Percentiles rank a stretch among this genome's conserved stretches.
phyloP scores from a whole-genome alignment of 768 basidiomycete genomes.

The Fomitopsis pulvina region DNA sequence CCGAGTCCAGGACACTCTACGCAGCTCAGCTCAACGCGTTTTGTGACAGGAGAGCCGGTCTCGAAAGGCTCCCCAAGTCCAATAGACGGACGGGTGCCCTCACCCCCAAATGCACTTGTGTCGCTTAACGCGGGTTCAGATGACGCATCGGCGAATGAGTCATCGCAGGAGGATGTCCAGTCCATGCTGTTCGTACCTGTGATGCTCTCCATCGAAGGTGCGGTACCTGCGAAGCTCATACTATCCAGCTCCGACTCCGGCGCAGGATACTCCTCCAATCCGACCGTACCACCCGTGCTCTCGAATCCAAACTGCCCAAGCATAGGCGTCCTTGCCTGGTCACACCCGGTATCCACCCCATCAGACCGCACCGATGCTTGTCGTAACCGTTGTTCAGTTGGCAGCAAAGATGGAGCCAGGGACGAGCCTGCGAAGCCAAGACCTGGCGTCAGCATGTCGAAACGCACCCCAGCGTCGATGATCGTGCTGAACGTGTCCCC shows the following conservation, averaged over 20 bases:
- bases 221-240: conserved; percentile 22
- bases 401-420: background rate
- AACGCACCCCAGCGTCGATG: conserved; percentile 4
- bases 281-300: conserved; percentile 1
- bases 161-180: background rate
- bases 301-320: conserved; percentile 1
- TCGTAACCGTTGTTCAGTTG: background rate
- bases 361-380: conserved; percentile 2
- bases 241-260: conserved; percentile 19
- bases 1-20: background rate
- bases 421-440: background rate
- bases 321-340: conserved; percentile 5
- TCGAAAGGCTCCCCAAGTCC: background rate
- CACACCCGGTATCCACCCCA: conserved; percentile 4
- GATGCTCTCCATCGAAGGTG: background rate
- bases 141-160: background rate
- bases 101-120: too few relatives aligned
- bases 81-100: too few relatives aligned
- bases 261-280: conserved; percentile 9
- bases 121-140: background rate
- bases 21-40: background rate
- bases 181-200: background rate
- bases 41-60: background rate
- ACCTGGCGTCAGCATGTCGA: conserved; percentile 8
- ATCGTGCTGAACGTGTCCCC: conserved; percentile 1